Conservation (phyloP, 2,329 filamentous ascomycete species). For the Achaetomium macrosporum region DNA sequence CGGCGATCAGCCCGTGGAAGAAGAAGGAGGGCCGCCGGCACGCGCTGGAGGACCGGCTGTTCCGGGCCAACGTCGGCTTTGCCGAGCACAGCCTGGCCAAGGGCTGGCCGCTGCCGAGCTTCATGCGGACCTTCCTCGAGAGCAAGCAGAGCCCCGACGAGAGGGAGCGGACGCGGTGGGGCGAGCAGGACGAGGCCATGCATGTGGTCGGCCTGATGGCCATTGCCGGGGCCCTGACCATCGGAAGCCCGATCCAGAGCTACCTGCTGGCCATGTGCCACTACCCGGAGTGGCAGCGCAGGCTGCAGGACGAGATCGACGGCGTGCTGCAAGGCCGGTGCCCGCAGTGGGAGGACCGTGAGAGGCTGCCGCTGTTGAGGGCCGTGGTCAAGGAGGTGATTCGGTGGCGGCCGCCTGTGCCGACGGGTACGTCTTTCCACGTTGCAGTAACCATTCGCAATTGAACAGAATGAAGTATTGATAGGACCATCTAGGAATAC, state of each 20-base stretch:
- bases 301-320: conserved; percentile 44
- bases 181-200: conserved; percentile 34
- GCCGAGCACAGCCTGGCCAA: conserved; percentile 31
- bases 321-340: conserved; percentile 36
- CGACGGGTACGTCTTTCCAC: conserved; percentile 37
- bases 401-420: conserved; percentile 50
- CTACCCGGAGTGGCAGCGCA: conserved; percentile 28
- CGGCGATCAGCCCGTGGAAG: conserved; percentile 40
- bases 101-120: conserved; percentile 35
- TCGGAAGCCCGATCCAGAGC: conserved; percentile 40
- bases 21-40: conserved; percentile 37
- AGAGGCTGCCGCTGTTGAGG: conserved; percentile 40
- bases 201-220: conserved; percentile 45
- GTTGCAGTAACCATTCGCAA: not conserved
- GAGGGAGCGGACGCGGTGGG: conserved; percentile 26
- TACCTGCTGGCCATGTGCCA: conserved; percentile 34
- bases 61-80: conserved; percentile 33
- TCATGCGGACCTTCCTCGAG: conserved; percentile 37
- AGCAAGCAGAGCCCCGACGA: conserved; percentile 23
- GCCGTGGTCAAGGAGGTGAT: conserved; percentile 48
- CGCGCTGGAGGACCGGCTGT: conserved; percentile 34
- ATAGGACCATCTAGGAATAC: conserved; percentile 34
- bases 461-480: not conserved
- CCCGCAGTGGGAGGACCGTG: conserved; percentile 42
- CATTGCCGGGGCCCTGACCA: conserved; percentile 41